phyloP scores from a whole-genome alignment of 106 monocot species.

The Vanilla planifolia region DNA sequence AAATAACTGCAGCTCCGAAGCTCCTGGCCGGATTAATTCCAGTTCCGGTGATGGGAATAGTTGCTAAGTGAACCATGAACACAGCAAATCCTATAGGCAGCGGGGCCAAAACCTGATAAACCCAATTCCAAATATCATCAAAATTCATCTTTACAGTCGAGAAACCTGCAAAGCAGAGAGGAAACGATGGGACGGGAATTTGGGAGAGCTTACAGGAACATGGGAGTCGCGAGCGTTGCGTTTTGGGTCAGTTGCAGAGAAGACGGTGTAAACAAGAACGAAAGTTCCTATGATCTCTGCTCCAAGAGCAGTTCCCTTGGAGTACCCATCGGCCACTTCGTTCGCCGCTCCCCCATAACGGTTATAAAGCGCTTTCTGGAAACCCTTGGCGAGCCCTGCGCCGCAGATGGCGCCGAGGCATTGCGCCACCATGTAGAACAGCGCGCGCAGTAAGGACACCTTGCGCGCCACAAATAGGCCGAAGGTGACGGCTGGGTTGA shows the following conservation, averaged over 20 bases:
- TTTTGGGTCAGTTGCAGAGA: constrained; percentile 70
- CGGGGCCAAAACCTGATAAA: constrained; percentile 37
- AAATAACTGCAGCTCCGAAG: constrained; percentile 41
- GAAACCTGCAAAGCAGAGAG: too few species aligned
- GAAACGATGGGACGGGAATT: neutral
- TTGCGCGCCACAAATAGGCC: constrained; percentile 70
- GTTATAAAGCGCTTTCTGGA: constrained; percentile 39
- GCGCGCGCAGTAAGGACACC: constrained; percentile 50
- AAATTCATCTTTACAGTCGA: neutral
- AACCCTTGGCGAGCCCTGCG: constrained; percentile 56
- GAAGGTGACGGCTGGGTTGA: constrained; percentile 77
- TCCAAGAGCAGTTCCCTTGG: constrained; percentile 48
- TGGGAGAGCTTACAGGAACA: constrained; percentile 26
- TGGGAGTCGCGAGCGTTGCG: constrained; percentile 59
- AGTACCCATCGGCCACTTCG: constrained; percentile 37
- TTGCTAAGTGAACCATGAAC: constrained; percentile 46
- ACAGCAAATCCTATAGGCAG: constrained; percentile 44
- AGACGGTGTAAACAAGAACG: constrained; percentile 65
- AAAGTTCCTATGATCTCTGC: constrained; percentile 71
- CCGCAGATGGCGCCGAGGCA: constrained; percentile 67
- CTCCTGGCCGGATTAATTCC: constrained; percentile 43
- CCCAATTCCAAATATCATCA: neutral
- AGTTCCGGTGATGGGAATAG: constrained; percentile 38
- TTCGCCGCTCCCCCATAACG: constrained; percentile 65
- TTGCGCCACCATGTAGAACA: constrained; percentile 69